Evolutionary conservation across 1,139 yeast species (phyloP), one percentile per base, ranked within the genome.

Genomic region (Candida tropicalis): DNA sequence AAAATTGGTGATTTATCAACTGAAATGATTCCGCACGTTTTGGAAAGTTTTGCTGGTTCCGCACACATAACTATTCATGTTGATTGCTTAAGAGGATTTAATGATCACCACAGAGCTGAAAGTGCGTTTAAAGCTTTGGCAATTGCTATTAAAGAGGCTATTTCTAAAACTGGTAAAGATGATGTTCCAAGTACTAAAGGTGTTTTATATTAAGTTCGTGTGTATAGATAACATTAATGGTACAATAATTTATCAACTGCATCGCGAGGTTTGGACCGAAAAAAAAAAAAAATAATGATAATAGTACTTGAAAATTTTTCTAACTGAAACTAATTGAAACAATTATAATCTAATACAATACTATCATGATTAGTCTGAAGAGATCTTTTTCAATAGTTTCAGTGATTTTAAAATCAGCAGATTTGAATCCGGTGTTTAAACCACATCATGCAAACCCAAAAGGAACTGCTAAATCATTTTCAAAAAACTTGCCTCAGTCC

Each of bases 161-260:
- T 80, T 43, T 77, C 93, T 7, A 75, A 79, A 53, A 89, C 89
- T 33, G 99, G 98, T 23, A 81, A 84, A 20, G 74, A 89, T 57
- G 99, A 93, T 50, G 89, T 93, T 39, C 99, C 99, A 20, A 86
- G 96, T 47, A 93, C 99, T 22, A 93, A 93, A 67, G 99, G 99
- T 40, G 99, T 93, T 7, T 73, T 93, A 41, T 81, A 81, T 59
- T 82, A 57, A 47, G 8, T 29, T 18, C 11, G 13, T 29, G 2
- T 16, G 6, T 16, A 29, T 11, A 26, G 10, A 26, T 16, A 5
- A 12, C 3, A 33, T 5, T 11, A 24, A 10, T 24, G n/a, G n/a
- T 10, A 24, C 9, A 8, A 24, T 24, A 24, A 5, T 24, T 24
- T 24, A 24, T 24, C 10, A n/a, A 11, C 12, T 10, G 9, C 35